Conservation (phyloP, 768 basidiomycete species). For the Macrolepiota fuliginosa region DNA sequence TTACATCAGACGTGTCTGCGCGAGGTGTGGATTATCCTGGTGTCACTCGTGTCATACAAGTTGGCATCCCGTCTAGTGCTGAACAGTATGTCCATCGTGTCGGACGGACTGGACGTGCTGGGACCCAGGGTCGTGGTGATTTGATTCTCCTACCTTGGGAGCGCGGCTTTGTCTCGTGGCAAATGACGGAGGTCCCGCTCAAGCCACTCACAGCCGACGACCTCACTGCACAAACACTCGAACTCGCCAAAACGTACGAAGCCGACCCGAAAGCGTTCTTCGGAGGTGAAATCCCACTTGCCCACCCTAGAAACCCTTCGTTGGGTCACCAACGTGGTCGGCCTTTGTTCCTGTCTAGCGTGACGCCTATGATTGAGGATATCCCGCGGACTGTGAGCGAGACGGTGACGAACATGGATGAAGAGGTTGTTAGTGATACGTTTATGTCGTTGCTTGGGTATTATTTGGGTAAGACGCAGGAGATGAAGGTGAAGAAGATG, state of each 20-base stretch:
- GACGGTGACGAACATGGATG: conserved; percentile 37
- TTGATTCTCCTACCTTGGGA: conserved; percentile 82
- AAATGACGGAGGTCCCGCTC: conserved; percentile 68
- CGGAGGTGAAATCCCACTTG: conserved; percentile 1
- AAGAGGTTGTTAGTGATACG: conserved; percentile 40
- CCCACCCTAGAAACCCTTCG: neutral
- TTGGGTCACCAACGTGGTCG: neutral
- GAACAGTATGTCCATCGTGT: conserved; percentile 87
- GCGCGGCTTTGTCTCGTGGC: conserved; percentile 57
- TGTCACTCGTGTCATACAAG: conserved; percentile 87
- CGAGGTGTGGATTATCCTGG: conserved; percentile 88
- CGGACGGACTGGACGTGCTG: conserved; percentile 78
- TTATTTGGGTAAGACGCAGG: conserved; percentile 19
- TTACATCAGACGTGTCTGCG: conserved; percentile 88
- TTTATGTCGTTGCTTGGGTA: conserved; percentile 24
- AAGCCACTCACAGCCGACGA: conserved; percentile 52
- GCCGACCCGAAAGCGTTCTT: conserved; percentile 35
- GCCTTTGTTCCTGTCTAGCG: neutral
- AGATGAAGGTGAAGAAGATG: conserved; percentile 14
- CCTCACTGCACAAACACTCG: conserved; percentile 41
- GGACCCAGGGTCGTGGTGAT: conserved; percentile 67
- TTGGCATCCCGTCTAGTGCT: conserved; percentile 69
- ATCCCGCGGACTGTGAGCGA: conserved; percentile 27
- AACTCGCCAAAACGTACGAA: conserved; percentile 50
- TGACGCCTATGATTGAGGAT: conserved; percentile 22